Percentiles rank a stretch among this genome's conserved stretches.
phyloP scores from a whole-genome alignment of 768 basidiomycete genomes.

The Amanita rubescens region DNA sequence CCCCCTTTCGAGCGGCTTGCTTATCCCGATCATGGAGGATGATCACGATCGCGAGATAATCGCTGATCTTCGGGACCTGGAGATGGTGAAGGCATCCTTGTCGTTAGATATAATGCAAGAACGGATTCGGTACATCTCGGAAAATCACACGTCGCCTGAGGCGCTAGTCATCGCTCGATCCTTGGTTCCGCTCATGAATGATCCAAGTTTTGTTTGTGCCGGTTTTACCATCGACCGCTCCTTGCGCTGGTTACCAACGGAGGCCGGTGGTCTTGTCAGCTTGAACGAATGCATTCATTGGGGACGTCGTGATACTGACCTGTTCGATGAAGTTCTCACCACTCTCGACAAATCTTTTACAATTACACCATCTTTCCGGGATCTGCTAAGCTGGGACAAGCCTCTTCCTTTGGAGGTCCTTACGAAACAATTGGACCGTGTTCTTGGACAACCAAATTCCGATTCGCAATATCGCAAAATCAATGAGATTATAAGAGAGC shows the following conservation, averaged over 20 bases:
- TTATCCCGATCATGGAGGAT: neutral
- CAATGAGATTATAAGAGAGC: conserved; percentile 23
- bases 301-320: conserved; percentile 13
- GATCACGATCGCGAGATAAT: conserved; percentile 2
- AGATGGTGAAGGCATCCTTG: conserved; percentile 23
- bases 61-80: conserved; percentile 14
- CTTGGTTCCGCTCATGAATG: conserved; percentile 18
- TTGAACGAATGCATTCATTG: conserved; percentile 25
- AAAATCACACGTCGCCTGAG: conserved; percentile 5
- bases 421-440: conserved; percentile 24
- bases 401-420: conserved; percentile 24
- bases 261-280: conserved; percentile 21
- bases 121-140: conserved; percentile 26
- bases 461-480: conserved; percentile 13
- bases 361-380: conserved; percentile 22
- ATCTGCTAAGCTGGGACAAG: conserved; percentile 32
- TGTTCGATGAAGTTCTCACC: conserved; percentile 35
- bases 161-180: conserved; percentile 11
- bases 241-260: conserved; percentile 33
- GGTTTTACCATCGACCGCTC: neutral
- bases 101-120: conserved; percentile 27
- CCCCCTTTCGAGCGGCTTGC: neutral
- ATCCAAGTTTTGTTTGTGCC: neutral
- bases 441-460: conserved; percentile 11
- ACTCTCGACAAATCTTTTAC: conserved; percentile 19